phyloP scores from a whole-genome alignment of 768 basidiomycete species.

The Suillus ampliporus region DNA sequence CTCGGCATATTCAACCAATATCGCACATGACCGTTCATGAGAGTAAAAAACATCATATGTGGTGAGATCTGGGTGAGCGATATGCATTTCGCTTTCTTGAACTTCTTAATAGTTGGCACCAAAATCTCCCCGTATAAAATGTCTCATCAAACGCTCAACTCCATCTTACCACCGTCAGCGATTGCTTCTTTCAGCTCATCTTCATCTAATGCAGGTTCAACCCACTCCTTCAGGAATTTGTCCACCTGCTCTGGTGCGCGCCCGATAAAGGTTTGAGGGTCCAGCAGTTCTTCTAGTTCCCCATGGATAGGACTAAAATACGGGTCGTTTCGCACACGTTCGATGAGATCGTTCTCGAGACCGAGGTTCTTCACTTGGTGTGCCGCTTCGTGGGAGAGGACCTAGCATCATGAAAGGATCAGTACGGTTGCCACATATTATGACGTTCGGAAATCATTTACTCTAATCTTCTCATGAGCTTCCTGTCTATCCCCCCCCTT shows the following conservation, averaged over 20 bases:
- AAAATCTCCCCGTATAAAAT: background rate
- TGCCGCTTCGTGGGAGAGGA: slow-evolving; percentile 93
- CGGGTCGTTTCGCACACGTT: slow-evolving; percentile 75
- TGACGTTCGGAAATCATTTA: slow-evolving; percentile 38
- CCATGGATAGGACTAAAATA: slow-evolving; percentile 91
- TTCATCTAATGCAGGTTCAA: slow-evolving; percentile 77
- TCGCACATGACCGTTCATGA: background rate
- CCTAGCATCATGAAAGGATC: slow-evolving; percentile 45
- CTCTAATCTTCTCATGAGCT: slow-evolving; percentile 94
- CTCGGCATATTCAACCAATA: slow-evolving; percentile 1
- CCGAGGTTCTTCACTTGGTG: slow-evolving; percentile 95
- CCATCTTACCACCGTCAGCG: slow-evolving; percentile 58
- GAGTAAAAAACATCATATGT: background rate
- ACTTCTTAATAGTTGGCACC: slow-evolving; percentile 8
- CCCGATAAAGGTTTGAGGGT: slow-evolving; percentile 90
- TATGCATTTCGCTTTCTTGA: slow-evolving; percentile 1
- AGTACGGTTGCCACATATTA: slow-evolving; percentile 22
- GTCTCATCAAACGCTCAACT: slow-evolving; percentile 58
- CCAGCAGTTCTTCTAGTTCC: slow-evolving; percentile 78
- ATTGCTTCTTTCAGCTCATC: slow-evolving; percentile 61
- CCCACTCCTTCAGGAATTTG: slow-evolving; percentile 85
- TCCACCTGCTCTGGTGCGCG: slow-evolving; percentile 96
- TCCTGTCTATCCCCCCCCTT: slow-evolving; percentile 94
- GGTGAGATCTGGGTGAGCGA: background rate
- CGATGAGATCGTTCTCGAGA: slow-evolving; percentile 94